These are phyloP conservation scores for Sporothrix sp. DNA, from an alignment of 2,329 filamentous ascomycete species.

Conservation along the genomic window DNA sequence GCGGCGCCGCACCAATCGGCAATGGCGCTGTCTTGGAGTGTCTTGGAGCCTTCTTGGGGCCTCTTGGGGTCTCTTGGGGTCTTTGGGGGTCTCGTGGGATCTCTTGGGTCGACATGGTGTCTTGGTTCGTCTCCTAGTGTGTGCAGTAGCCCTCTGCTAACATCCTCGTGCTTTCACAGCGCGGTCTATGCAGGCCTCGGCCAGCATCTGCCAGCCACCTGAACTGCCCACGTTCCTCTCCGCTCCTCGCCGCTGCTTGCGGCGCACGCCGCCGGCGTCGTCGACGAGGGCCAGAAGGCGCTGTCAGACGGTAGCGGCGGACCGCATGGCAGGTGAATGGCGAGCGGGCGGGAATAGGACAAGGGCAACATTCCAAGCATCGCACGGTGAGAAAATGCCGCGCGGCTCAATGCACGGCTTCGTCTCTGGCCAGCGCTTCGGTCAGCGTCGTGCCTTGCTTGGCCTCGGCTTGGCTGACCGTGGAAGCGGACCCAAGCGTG, in stretches of 20 bases:
- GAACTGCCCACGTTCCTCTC: no score
- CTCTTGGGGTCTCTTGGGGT: neutral
- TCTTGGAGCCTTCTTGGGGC: neutral
- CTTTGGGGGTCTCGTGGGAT: neutral
- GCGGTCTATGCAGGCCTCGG: no score
- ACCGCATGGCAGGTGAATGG: no score
- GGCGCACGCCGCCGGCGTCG: constrained; percentile 3
- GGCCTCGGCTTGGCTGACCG: no score
- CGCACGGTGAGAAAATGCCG: constrained; percentile 8
- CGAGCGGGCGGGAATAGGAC: no score
- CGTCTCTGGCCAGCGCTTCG: neutral
- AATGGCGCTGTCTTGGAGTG: neutral
- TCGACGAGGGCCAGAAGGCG: neutral
- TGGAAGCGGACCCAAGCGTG: no score
- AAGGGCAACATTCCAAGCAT: no score
- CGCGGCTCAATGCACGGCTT: neutral
- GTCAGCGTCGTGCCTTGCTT: neutral
- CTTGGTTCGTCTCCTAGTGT: no score
- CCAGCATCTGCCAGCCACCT: no score
- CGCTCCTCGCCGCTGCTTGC: neutral
- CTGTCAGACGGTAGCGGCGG: neutral
- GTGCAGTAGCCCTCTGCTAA: no score
- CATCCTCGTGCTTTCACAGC: no score
- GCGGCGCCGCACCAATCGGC: neutral
- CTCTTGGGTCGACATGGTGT: no score